A percentile compares a stretch with the other conserved stretches of the same genome.
Conservation (phyloP, 2,329 filamentous ascomycete species). For the Helicocarpus griseus region DNA sequence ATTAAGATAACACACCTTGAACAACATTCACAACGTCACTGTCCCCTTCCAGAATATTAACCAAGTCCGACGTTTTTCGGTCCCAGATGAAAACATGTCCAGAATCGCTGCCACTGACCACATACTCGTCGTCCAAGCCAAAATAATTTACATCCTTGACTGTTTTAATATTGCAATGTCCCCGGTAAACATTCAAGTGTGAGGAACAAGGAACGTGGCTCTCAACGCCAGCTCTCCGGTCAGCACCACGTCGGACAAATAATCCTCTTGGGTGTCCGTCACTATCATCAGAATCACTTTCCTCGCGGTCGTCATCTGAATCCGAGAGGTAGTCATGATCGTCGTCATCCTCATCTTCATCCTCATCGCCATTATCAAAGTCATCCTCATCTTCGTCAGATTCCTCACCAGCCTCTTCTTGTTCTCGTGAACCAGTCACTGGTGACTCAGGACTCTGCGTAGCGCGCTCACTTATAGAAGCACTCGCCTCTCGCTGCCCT, state of each 20-base stretch:
- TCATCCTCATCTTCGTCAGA: slow-evolving; percentile 15
- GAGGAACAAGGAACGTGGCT: slow-evolving; percentile 44
- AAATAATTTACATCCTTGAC: slow-evolving; percentile 64
- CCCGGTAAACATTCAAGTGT: slow-evolving; percentile 49
- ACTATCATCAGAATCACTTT: slow-evolving; percentile 24
- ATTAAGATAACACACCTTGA: slow-evolving; percentile 38
- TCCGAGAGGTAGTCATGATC: slow-evolving; percentile 21
- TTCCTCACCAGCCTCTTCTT: background rate
- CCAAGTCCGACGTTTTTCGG: slow-evolving; percentile 48
- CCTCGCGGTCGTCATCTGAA: slow-evolving; percentile 22
- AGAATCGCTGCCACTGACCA: slow-evolving; percentile 57
- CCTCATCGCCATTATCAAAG: slow-evolving; percentile 20
- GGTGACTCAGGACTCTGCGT: background rate
- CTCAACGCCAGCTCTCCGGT: slow-evolving; percentile 43
- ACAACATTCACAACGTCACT: slow-evolving; percentile 62
- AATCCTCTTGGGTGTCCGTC: slow-evolving; percentile 23
- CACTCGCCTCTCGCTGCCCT: background rate
- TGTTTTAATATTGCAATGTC: slow-evolving; percentile 58
- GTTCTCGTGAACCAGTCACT: background rate
- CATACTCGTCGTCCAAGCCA: slow-evolving; percentile 57
- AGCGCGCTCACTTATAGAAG: background rate
- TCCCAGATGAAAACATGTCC: slow-evolving; percentile 63
- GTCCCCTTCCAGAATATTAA: slow-evolving; percentile 58
- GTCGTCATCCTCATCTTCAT: slow-evolving; percentile 15
- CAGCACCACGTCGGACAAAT: slow-evolving; percentile 39